These are phyloP conservation scores for Aspergillus fructus DNA, from an alignment of 2,329 filamentous ascomycete species.

Conservation along the genomic window DNA sequence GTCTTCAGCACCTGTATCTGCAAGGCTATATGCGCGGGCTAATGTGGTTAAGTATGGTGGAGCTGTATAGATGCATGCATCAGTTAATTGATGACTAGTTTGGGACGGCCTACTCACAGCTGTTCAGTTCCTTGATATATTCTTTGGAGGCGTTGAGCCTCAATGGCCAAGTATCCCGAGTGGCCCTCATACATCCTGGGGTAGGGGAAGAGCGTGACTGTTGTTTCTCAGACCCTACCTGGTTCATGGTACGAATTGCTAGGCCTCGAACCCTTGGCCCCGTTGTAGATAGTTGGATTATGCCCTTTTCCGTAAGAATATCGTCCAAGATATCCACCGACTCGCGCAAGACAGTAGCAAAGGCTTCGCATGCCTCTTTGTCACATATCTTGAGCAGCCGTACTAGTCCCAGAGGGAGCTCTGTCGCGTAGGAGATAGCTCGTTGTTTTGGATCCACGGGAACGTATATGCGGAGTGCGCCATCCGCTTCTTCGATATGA, in stretches of 20 bases:
- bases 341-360: conserved; percentile 2
- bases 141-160: background rate
- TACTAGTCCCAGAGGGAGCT: background rate
- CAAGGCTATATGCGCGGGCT: background rate
- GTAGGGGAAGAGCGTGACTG: too few relatives aligned
- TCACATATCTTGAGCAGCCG: background rate
- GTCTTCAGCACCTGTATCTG: background rate
- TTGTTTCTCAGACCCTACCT: too few relatives aligned
- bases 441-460: background rate
- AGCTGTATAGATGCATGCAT: background rate
- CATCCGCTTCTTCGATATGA: background rate
- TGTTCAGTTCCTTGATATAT: background rate
- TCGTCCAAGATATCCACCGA: background rate
- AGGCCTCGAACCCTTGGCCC: background rate
- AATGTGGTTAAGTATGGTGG: background rate
- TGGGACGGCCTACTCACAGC: background rate
- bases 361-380: background rate
- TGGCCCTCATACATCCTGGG: too few relatives aligned
- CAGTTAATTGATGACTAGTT: background rate
- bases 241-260: too few relatives aligned
- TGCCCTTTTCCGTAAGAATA: background rate
- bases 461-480: background rate
- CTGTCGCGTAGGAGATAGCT: conserved; percentile 6
- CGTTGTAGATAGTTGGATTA: background rate
- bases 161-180: background rate